Evolutionary conservation across 805 yeast genomes (phyloP), one percentile per base, ranked within the genome.

Genomic region (Barnettozyma populi): DNA sequence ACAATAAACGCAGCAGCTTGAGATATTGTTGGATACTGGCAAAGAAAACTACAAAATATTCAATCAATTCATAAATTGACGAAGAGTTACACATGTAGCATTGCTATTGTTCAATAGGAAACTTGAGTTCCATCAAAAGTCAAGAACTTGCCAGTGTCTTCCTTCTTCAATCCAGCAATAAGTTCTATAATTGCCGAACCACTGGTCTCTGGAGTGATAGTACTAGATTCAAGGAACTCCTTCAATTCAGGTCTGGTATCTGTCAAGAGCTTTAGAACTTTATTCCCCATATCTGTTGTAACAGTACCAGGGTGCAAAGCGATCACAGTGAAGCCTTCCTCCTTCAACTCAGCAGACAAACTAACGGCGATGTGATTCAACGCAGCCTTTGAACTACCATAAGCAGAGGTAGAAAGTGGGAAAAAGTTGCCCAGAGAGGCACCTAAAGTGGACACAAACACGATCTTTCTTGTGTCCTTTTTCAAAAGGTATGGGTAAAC

Each of bases 251-350:
- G n/a, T n/a, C n/a, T n/a, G n/a, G n/a, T n/a, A n/a, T n/a, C n/a
- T n/a, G n/a, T n/a, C n/a, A n/a, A n/a, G n/a, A n/a, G n/a, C n/a
- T n/a, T n/a, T n/a, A n/a, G n/a, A n/a, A n/a, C n/a, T n/a, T n/a
- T n/a, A n/a, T n/a, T n/a, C n/a, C 60, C 64, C 66, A 64, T 61
- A 43, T 71, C 74, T 31, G 69, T 67, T n/a, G 44, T n/a, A 13
- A 72, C 73, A 13, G 61, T 31, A 36, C 76, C 75, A 0, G 77
- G 77, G 45, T 68, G 70, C 13, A 69, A 11, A 11, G 69, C 52
- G 18, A 67, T 51, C 36, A 65, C 59, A 11, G 56, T 61, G 49
- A 62, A 67, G 2, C 59, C 64, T 41, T 64, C 63, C 2, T 29
- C 44, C 23, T 44, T 47, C 23, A 62, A 44, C 43, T 69, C 72